Conservation (phyloP, 2,329 filamentous ascomycete genomes). For the Albifimbria verrucaria region DNA sequence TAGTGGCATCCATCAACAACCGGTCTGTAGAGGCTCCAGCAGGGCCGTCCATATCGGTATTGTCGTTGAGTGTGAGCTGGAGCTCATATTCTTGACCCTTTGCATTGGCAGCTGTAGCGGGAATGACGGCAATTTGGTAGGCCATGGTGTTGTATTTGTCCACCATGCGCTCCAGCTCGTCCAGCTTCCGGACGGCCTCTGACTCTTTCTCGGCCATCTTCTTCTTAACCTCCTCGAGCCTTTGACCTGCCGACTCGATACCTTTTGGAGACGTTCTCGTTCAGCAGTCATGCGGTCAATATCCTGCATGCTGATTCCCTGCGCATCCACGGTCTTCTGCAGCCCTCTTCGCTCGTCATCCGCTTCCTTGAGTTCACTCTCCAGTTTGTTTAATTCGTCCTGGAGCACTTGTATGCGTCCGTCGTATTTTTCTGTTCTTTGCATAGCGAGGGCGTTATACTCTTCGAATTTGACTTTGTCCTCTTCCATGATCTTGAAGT, state of each 20-base stretch:
- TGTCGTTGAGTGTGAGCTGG: conserved; percentile 74
- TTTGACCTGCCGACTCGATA: conserved; percentile 70
- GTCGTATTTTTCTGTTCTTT: conserved; percentile 86
- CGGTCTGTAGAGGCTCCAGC: conserved; percentile 59
- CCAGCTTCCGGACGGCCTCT: conserved; percentile 81
- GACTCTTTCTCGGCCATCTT: conserved; percentile 80
- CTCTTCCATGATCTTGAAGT: conserved; percentile 90
- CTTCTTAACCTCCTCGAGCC: conserved; percentile 82
- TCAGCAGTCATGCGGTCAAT: conserved; percentile 99
- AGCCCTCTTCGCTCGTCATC: conserved; percentile 78
- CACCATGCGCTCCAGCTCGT: conserved; percentile 86
- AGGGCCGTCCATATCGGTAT: conserved; percentile 70
- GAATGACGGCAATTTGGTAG: conserved; percentile 91
- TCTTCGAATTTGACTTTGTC: conserved; percentile 94
- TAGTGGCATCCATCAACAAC: conserved; percentile 75
- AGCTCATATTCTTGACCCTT: conserved; percentile 85
- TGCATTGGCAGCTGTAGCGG: conserved; percentile 77
- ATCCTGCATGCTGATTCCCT: conserved; percentile 95
- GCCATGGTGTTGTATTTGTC: conserved; percentile 92
- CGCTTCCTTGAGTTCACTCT: conserved; percentile 70
- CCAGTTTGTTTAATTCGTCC: conserved; percentile 77
- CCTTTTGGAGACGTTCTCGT: conserved; percentile 89
- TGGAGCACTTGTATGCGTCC: conserved; percentile 77
- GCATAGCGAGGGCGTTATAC: conserved; percentile 82
- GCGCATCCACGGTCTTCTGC: conserved; percentile 83